phyloP scores from a whole-genome alignment of 1,139 yeast genomes.

The Debaryomyces subglobosus region DNA sequence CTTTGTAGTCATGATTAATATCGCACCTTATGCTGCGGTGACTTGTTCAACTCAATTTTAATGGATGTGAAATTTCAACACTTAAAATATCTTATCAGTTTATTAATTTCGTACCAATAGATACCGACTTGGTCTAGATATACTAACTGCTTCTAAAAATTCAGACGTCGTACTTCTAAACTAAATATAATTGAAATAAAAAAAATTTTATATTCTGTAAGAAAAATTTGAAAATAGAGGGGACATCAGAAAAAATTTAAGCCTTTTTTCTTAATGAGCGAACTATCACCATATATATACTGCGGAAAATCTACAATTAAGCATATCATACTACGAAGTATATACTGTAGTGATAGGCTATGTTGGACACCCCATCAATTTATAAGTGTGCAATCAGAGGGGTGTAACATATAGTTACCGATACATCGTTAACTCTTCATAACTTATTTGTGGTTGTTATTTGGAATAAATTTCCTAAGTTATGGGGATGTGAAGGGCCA shows the following conservation, averaged over 20 bases:
- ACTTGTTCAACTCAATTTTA: slow-evolving; percentile 9
- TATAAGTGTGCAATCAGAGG: background rate
- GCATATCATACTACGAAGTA: background rate
- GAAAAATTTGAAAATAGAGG: slow-evolving; percentile 2
- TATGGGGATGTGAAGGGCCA: background rate
- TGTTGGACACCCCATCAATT: background rate
- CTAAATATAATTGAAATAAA: background rate
- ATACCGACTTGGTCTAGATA: background rate
- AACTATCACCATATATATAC: slow-evolving; percentile 3
- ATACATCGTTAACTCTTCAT: background rate
- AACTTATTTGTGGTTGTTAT: background rate
- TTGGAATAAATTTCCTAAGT: background rate
- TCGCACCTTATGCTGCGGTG: background rate
- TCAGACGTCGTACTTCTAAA: background rate
- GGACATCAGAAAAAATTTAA: slow-evolving; percentile 2
- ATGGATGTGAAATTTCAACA: background rate
- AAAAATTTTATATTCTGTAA: slow-evolving; percentile 1
- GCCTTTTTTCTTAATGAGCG: slow-evolving; percentile 4
- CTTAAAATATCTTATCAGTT: background rate
- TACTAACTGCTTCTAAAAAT: background rate
- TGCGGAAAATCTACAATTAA: background rate
- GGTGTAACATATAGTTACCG: background rate
- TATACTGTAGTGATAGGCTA: background rate
- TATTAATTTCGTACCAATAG: background rate
- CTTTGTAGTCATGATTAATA: slow-evolving; percentile 10